Base-by-base conservation (phyloP, 2,329 filamentous ascomycete species). In the Fusarium udum region DNA sequence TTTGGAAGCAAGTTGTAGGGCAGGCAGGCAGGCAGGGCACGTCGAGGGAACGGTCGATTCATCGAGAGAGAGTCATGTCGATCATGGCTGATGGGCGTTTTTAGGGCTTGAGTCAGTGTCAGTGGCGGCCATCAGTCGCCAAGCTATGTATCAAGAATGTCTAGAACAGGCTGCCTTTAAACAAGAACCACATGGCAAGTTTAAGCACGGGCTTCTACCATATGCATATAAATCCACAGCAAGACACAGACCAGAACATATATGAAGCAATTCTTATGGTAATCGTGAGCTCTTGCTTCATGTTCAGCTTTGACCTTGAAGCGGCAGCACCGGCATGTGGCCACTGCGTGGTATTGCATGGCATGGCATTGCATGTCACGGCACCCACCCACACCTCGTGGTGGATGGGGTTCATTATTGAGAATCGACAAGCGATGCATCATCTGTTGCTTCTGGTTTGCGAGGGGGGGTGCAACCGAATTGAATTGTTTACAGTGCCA, bases 331-430 rank as follows among this genome's bases (percentile, higher is more conserved):
- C 61, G 52, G 60, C 43, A 52, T 67, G 46, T 67, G 36, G 24
- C 34, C 34, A 39, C 26, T 52, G 24, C 48, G 43, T 40, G 28
- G 45, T 43, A 43, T n/a, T 37, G 36, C 39, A 61, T 45, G 36
- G 51, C 43, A 62, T 55, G 39, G 43, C 37, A 32, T 20, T 20
- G 31, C 31, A 56, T 53, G 31, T 40, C 40, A 39, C 28, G 34
- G 46, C 60, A 70, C 57, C 60, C 66, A 69, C 68, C n/a, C 67
- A 62, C 67, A 67, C 52, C 62, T 67, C 46, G 67, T 67, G 57
- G 63, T 58, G 48, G 37, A 67, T 40, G 67, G 61, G 61, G 56
- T 52, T 39, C 26, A 42, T 24, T 39, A 20, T 36, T 31, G 31
- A 51, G 36, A 60, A 55, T 37, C 46, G 28, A 60, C 26, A 62